Base-by-base conservation (phyloP, 352 stramenopile genomes). In the Pythium grandisporangium region DNA sequence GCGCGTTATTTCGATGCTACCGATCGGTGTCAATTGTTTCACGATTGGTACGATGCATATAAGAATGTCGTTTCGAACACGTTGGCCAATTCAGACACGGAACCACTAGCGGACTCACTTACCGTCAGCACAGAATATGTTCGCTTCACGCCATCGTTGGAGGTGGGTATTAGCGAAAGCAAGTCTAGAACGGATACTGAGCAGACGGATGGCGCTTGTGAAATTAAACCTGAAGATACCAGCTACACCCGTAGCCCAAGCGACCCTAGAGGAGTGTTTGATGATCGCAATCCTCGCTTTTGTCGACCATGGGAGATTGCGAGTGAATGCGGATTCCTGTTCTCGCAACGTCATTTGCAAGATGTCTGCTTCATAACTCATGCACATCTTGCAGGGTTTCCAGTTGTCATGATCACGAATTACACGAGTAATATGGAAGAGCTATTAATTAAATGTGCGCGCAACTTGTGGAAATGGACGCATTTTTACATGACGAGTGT, bases 321-420 rank as follows among this genome's bases (percentile, higher is more conserved):
- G 19, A 64, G 51, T 26, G 47, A 40, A 4, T 51, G 48, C 5
- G 55, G 46, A 0, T 30, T 59, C 4, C 50, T 58, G 2, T 84
- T 86, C 48, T 86, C 70, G 3, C 21, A n/a, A 0, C 49, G 61
- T 2, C 49, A 50, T 10, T 42, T 85, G 12, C 70, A 76, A 35
- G 70, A 84, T 30, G 48, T 44, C 2, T 67, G 34, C 22, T 36
- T 76, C 0, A 40, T 86, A 23, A 65, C 60, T 0, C 27, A 68
- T 13, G 13, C 70, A 3, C 60, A 51, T 0, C 30, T 42, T 4
- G 44, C 58, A 0, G 51, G 35, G 6, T 48, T 80, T 4, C 56
- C 52, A 6, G 48, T 67, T 0, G 44, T 84, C 1, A 44, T 84
- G 39, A 53, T 84, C 43, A 70, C 70, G 0, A 47, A 58, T 2